phyloP scores from a whole-genome alignment of 108 stramenopile species.

The Fragilariopsis cylindrus region DNA sequence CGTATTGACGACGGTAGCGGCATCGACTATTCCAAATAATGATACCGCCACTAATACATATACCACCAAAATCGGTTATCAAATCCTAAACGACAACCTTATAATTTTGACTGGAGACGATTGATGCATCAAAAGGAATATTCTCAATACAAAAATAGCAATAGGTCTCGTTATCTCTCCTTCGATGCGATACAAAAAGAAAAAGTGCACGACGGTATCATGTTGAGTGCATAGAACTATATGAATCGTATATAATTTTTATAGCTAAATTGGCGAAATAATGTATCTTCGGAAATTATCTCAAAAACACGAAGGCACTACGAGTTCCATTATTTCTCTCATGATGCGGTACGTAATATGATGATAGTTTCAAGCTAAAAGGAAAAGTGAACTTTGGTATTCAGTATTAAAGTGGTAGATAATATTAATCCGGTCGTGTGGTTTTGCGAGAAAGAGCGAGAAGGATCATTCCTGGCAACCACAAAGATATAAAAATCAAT shows the following conservation, averaged over 20 bases:
- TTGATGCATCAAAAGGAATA: slow-evolving; percentile 10
- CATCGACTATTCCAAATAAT: background rate
- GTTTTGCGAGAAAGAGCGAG: background rate
- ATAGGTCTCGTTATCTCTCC: background rate
- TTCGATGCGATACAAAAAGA: background rate
- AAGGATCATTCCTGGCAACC: background rate
- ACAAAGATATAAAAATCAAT: background rate
- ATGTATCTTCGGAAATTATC: background rate
- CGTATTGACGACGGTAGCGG: background rate
- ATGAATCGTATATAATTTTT: background rate
- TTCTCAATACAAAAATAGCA: background rate
- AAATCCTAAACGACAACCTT: slow-evolving; percentile 80
- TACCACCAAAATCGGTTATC: slow-evolving; percentile 45
- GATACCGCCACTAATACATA: background rate
- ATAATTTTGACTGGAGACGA: slow-evolving; percentile 45
- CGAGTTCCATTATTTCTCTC: background rate
- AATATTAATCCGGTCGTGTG: background rate
- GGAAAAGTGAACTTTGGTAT: background rate
- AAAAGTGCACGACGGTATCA: background rate
- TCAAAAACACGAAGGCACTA: background rate
- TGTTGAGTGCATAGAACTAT: background rate
- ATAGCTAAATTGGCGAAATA: background rate
- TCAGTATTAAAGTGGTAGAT: background rate
- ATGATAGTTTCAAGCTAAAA: background rate
- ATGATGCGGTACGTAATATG: background rate